Evolutionary conservation across 768 basidiomycete species (phyloP).

Genomic region (Termitomyces sp.): DNA sequence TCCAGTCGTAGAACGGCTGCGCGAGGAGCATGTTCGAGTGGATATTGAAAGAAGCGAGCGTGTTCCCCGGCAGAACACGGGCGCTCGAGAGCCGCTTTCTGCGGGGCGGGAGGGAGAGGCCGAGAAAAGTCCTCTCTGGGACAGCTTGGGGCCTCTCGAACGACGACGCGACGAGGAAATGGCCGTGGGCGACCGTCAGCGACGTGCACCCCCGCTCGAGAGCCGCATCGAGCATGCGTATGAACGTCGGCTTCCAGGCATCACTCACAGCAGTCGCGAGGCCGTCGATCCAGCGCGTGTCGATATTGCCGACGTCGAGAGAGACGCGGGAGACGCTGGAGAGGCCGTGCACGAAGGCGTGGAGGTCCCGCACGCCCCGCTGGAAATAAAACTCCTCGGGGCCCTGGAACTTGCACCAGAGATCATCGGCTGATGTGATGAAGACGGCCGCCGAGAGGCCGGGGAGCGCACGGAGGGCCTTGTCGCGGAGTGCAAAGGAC

Average conservation of each 20-base stretch:
- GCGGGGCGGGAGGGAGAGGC: background rate
- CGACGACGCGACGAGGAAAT: slow-evolving; percentile 11
- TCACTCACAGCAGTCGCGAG: slow-evolving; percentile 10
- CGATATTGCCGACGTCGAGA: slow-evolving; percentile 15
- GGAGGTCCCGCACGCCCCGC: slow-evolving; percentile 10
- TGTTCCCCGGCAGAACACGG: background rate
- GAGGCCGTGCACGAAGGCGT: slow-evolving; percentile 12
- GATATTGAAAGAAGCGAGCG: slow-evolving; percentile 11
- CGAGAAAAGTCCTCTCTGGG: slow-evolving; percentile 3
- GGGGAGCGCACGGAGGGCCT: slow-evolving; percentile 10
- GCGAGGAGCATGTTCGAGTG: slow-evolving; percentile 16
- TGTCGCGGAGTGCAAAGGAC: slow-evolving; percentile 11
- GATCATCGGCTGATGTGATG: slow-evolving; percentile 14
- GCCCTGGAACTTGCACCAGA: slow-evolving; percentile 16
- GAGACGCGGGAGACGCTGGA: slow-evolving; percentile 8
- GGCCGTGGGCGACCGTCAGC: slow-evolving; percentile 14
- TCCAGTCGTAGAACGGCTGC: slow-evolving; percentile 19
- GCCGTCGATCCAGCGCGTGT: slow-evolving; percentile 17
- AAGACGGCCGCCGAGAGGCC: slow-evolving; percentile 13
- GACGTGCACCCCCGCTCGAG: slow-evolving; percentile 11
- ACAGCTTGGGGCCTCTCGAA: background rate
- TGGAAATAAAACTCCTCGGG: slow-evolving; percentile 10
- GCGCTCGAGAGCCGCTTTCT: background rate
- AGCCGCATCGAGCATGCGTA: slow-evolving; percentile 11
- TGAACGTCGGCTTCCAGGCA: slow-evolving; percentile 14